These are phyloP conservation scores for Phytophthora sp. DNA, from an alignment of 352 stramenopile species.

Conservation along the genomic window DNA sequence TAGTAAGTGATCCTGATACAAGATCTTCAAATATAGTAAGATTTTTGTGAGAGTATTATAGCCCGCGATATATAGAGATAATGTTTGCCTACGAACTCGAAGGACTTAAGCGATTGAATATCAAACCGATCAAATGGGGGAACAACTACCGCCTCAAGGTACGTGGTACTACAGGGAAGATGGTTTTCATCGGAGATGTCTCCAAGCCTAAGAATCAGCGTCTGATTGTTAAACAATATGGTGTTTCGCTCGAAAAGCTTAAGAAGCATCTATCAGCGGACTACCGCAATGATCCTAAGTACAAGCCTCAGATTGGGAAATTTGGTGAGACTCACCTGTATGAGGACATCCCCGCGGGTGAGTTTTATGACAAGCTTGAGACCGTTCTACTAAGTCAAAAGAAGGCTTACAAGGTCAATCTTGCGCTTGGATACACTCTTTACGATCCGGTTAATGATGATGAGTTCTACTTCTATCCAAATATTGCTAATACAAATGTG, in stretches of 20 bases:
- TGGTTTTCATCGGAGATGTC: slow-evolving; percentile 2
- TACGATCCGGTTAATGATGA: neutral
- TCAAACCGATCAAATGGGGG: slow-evolving; percentile 3
- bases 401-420: slow-evolving; percentile 21
- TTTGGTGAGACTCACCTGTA: slow-evolving; percentile 6
- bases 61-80: neutral
- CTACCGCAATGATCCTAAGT: neutral
- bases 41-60: neutral
- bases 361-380: slow-evolving; percentile 15
- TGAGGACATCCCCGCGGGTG: neutral
- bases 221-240: neutral
- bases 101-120: slow-evolving; percentile 8
- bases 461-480: neutral
- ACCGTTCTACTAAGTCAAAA: slow-evolving; percentile 5
- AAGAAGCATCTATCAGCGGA: neutral
- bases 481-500: slow-evolving; percentile 6
- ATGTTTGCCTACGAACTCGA: slow-evolving; percentile 6
- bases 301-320: neutral
- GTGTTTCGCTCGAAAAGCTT: neutral
- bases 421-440: slow-evolving; percentile 15
- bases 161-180: neutral
- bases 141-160: slow-evolving; percentile 6
- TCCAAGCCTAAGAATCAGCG: neutral
- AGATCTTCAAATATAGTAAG: neutral
- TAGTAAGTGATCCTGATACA: neutral